Conservation (phyloP, 306 rosid species). For the Rosa chinensis region DNA sequence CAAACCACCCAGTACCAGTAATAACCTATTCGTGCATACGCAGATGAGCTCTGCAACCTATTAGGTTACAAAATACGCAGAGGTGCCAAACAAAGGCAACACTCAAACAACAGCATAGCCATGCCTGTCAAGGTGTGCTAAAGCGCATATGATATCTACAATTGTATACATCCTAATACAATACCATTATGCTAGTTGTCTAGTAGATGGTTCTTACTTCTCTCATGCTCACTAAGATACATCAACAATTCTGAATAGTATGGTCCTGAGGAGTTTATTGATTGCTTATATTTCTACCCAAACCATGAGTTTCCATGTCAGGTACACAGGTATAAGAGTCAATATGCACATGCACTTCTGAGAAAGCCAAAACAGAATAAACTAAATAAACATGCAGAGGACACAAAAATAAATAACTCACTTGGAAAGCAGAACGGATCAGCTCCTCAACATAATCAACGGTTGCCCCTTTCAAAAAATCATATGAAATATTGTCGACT, state of each 20-base stretch:
- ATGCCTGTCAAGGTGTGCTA: not conserved
- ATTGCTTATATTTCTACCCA: not conserved
- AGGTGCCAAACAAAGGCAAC: not conserved
- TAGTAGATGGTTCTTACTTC: not conserved
- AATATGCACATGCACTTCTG: not conserved
- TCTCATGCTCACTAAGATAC: not conserved
- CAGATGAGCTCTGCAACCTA: not conserved
- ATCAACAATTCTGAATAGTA: not conserved
- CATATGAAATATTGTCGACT: slow-evolving; percentile 75
- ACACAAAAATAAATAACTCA: slow-evolving; percentile 36
- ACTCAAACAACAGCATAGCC: not conserved
- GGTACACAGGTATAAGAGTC: not conserved
- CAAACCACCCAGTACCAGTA: not conserved
- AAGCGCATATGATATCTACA: not conserved
- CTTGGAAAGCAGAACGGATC: slow-evolving; percentile 85
- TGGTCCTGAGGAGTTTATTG: too few species aligned
- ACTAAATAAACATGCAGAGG: not conserved
- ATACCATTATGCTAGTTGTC: not conserved
- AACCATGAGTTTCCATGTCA: not conserved
- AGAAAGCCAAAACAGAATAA: not conserved
- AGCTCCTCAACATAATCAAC: slow-evolving; percentile 97
- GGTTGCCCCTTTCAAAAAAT: slow-evolving; percentile 93
- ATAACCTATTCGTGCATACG: not conserved
- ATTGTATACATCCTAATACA: not conserved
- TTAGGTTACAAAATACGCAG: not conserved